These are phyloP conservation scores for Phyllosticta citrichinensis DNA, from an alignment of 2,329 filamentous ascomycete genomes.

Conservation along the genomic window DNA sequence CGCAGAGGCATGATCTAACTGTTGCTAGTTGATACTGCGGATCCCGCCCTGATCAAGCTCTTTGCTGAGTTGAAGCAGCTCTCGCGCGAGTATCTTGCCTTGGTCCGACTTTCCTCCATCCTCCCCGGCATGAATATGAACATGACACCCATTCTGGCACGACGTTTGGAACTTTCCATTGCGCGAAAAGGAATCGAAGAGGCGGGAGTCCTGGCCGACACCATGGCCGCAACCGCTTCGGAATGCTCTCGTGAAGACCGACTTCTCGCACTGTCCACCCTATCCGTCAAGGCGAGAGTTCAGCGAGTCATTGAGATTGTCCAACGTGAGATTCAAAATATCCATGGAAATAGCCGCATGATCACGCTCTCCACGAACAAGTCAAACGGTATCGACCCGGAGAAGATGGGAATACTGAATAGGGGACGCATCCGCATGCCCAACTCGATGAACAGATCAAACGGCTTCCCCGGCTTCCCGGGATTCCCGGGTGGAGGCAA, in stretches of 20 bases:
- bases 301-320: slow-evolving; percentile 76
- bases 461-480: slow-evolving; percentile 27
- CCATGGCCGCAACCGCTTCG: slow-evolving; percentile 88
- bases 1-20: background rate
- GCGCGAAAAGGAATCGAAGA: slow-evolving; percentile 70
- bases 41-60: slow-evolving; percentile 56
- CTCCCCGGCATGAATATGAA: slow-evolving; percentile 55
- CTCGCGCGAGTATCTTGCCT: slow-evolving; percentile 74
- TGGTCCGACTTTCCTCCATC: slow-evolving; percentile 77
- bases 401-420: slow-evolving; percentile 26
- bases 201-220: slow-evolving; percentile 80
- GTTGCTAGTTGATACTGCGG: slow-evolving; percentile 36
- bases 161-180: slow-evolving; percentile 81
- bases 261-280: slow-evolving; percentile 69
- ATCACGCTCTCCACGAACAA: slow-evolving; percentile 63
- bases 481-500: slow-evolving; percentile 36
- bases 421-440: slow-evolving; percentile 12
- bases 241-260: slow-evolving; percentile 87
- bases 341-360: slow-evolving; percentile 82
- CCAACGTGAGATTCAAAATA: slow-evolving; percentile 67
- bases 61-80: slow-evolving; percentile 76
- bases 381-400: slow-evolving; percentile 30
- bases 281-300: slow-evolving; percentile 68
- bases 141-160: slow-evolving; percentile 54
- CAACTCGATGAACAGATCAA: slow-evolving; percentile 13